A percentile compares a stretch with the other conserved stretches of the same genome.
These are phyloP conservation scores for Leishmania arabica DNA, from an alignment of 208 protist species.

Conservation along the genomic window DNA sequence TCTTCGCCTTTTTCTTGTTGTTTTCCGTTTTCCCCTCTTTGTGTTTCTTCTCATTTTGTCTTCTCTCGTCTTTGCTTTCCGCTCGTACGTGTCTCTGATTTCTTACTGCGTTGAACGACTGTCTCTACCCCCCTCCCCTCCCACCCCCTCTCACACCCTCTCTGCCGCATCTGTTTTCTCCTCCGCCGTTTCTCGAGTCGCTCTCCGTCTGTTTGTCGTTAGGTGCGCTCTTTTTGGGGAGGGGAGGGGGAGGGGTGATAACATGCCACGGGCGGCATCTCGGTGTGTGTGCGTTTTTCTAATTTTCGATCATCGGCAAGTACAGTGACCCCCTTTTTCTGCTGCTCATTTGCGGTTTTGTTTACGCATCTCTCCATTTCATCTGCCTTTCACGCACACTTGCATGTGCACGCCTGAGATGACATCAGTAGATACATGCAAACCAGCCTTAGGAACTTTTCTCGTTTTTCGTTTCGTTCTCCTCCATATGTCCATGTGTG, in stretches of 20 bases:
- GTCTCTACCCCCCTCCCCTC: not conserved
- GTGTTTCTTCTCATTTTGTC: not conserved
- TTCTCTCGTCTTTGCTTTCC: not conserved
- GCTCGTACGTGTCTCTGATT: not conserved
- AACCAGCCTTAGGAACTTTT: not conserved
- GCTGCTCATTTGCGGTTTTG: not conserved
- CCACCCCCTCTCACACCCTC: not conserved
- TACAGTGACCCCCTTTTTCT: not conserved
- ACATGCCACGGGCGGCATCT: not conserved
- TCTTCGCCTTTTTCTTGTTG: not conserved
- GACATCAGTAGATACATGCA: not conserved
- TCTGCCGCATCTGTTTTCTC: constrained; percentile 8
- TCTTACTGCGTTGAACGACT: not conserved
- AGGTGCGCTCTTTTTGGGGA: not conserved
- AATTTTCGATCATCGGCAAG: not conserved
- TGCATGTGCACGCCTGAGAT: not conserved
- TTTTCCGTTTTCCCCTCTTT: not conserved
- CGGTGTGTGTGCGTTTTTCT: not conserved
- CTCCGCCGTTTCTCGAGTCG: not conserved
- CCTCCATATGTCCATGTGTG: not conserved
- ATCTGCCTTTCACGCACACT: not conserved
- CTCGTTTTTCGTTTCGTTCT: not conserved
- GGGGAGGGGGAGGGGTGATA: not conserved
- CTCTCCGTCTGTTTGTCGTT: not conserved
- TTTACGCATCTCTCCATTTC: not conserved